These are phyloP conservation scores for Baudoinia panamericana DNA, from an alignment of 495 filamentous ascomycete species.

Conservation along the genomic window DNA sequence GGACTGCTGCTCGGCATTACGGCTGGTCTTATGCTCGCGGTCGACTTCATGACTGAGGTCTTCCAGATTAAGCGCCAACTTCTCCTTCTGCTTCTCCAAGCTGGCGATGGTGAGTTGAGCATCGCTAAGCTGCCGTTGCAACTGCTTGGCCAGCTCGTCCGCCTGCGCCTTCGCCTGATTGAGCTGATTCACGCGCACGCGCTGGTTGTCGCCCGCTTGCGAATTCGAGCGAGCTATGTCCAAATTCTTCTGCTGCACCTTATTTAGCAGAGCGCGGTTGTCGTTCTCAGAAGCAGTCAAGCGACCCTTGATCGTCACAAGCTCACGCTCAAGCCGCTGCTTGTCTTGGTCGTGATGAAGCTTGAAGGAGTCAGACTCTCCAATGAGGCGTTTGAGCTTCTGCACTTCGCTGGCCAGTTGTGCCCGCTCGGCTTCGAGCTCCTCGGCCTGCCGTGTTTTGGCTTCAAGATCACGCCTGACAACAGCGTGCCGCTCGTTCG, in stretches of 20 bases:
- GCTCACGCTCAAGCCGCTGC: slow-evolving; percentile 78
- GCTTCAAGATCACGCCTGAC: slow-evolving; percentile 66
- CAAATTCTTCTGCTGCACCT: slow-evolving; percentile 93
- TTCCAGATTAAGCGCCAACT: slow-evolving; percentile 74
- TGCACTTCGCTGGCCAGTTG: slow-evolving; percentile 64
- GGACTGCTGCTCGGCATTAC: slow-evolving; percentile 83
- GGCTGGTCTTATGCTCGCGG: slow-evolving; percentile 77
- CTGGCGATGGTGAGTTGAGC: slow-evolving; percentile 72
- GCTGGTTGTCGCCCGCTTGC: slow-evolving; percentile 69
- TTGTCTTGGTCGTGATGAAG: slow-evolving; percentile 83
- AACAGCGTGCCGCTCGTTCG: slow-evolving; percentile 67
- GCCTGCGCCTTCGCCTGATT: slow-evolving; percentile 74
- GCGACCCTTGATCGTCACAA: slow-evolving; percentile 84
- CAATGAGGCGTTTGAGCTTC: slow-evolving; percentile 66
- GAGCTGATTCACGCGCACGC: slow-evolving; percentile 59
- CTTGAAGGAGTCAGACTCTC: slow-evolving; percentile 77
- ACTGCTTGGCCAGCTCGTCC: slow-evolving; percentile 69
- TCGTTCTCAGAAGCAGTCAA: slow-evolving; percentile 92
- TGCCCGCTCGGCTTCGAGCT: slow-evolving; percentile 61
- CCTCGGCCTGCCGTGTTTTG: slow-evolving; percentile 53
- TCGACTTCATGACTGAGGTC: slow-evolving; percentile 90
- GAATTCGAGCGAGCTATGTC: slow-evolving; percentile 89
- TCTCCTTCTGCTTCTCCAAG: slow-evolving; percentile 92
- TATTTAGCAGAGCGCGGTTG: slow-evolving; percentile 88
- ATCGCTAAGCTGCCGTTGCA: slow-evolving; percentile 77